phyloP scores from a whole-genome alignment of 164 flowering plant species.

The Umbellularia californica region DNA sequence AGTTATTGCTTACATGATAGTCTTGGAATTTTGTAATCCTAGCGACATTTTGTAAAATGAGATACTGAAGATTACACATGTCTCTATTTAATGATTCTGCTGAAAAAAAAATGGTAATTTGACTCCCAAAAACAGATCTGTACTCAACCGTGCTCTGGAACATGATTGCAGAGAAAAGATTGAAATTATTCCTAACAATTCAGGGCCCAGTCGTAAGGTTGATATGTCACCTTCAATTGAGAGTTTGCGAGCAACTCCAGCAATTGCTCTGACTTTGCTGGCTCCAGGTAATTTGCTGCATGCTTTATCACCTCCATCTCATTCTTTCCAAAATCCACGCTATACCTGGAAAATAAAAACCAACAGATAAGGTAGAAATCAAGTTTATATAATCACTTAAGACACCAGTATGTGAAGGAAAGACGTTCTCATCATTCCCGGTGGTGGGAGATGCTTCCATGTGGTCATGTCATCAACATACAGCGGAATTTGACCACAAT shows the following conservation, averaged over 20 bases:
- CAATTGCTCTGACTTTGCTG: conserved; percentile 45
- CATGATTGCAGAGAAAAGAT: not conserved
- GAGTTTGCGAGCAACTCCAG: conserved; percentile 51
- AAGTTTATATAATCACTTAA: not conserved
- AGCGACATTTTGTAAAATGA: no score
- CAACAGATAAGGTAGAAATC: not conserved
- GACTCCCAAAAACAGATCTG: no score
- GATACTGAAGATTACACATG: no score
- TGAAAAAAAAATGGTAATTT: no score
- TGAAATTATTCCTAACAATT: conserved; percentile 32
- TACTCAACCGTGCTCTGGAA: not conserved
- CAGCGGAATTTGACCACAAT: no score
- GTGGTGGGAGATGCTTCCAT: no score
- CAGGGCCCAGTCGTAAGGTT: conserved; percentile 75
- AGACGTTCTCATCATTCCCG: no score
- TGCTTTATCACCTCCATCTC: conserved; percentile 79
- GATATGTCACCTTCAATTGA: conserved; percentile 69
- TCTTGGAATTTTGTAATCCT: no score
- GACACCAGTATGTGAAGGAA: no score
- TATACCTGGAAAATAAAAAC: conserved; percentile 43
- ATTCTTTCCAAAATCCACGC: conserved; percentile 70
- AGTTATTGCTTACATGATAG: no score
- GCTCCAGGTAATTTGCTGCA: conserved; percentile 69
- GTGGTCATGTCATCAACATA: no score
- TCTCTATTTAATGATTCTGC: no score